Percentiles rank a stretch among this genome's conserved stretches.
Conservation (phyloP, 2,329 filamentous ascomycete species). For the Nothophaeocryptopus gaeumannii region DNA sequence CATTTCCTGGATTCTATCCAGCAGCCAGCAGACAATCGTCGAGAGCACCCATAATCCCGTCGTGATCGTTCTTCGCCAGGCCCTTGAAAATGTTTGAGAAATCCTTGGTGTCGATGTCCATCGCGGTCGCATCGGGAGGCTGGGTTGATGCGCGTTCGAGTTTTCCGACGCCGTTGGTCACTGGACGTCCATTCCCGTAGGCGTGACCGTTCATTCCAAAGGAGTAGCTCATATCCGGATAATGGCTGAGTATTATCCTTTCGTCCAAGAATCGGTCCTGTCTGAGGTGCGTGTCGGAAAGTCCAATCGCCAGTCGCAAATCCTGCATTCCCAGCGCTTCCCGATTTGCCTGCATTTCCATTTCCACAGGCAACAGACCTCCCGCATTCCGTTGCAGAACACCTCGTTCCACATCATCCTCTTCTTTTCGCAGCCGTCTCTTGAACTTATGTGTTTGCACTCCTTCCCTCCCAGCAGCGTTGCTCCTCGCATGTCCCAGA, state of each 20-base stretch:
- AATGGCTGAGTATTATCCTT: slow-evolving; percentile 53
- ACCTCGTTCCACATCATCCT: slow-evolving; percentile 68
- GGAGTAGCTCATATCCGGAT: slow-evolving; percentile 19
- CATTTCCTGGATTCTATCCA: slow-evolving; percentile 21
- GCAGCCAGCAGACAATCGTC: slow-evolving; percentile 37
- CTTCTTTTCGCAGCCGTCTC: slow-evolving; percentile 70
- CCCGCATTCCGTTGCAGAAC: slow-evolving; percentile 71
- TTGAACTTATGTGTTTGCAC: slow-evolving; percentile 79
- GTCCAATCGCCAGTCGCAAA: slow-evolving; percentile 69
- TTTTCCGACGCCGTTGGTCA: slow-evolving; percentile 21
- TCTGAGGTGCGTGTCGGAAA: slow-evolving; percentile 72
- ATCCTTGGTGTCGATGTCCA: slow-evolving; percentile 37
- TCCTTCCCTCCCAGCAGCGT: slow-evolving; percentile 40
- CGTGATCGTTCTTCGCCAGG: slow-evolving; percentile 28
- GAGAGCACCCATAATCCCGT: slow-evolving; percentile 35
- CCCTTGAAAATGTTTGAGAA: slow-evolving; percentile 38
- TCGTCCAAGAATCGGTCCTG: slow-evolving; percentile 74
- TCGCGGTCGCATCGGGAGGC: slow-evolving; percentile 35
- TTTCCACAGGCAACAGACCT: slow-evolving; percentile 76
- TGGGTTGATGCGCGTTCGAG: slow-evolving; percentile 12
- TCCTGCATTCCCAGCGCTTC: slow-evolving; percentile 74
- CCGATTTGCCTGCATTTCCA: slow-evolving; percentile 69
- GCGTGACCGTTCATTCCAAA: slow-evolving; percentile 4
- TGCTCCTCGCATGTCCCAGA: slow-evolving; percentile 57
- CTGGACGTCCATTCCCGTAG: slow-evolving; percentile 3